Conservation (phyloP, 108 stramenopile genomes). For the Cyclotella cryptica region DNA sequence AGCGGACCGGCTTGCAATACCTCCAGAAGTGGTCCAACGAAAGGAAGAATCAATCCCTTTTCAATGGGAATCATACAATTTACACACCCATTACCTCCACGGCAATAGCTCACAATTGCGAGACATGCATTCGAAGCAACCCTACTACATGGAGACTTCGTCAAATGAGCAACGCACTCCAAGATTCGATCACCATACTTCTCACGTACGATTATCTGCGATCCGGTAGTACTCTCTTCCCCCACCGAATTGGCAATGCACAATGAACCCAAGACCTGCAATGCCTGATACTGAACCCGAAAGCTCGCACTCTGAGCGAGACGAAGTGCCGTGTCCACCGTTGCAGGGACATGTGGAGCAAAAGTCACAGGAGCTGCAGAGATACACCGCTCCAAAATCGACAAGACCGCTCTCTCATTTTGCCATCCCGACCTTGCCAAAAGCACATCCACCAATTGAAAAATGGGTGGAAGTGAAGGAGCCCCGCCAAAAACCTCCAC, state of each 20-base stretch:
- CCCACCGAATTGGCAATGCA: slow-evolving; percentile 51
- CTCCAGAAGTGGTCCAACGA: slow-evolving; percentile 54
- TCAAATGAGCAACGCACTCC: slow-evolving; percentile 36
- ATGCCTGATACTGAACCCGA: slow-evolving; percentile 70
- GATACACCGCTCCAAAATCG: slow-evolving; percentile 65
- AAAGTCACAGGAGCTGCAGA: slow-evolving; percentile 68
- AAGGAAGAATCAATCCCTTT: slow-evolving; percentile 51
- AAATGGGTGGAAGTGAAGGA: slow-evolving; percentile 47
- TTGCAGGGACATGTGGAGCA: slow-evolving; percentile 59
- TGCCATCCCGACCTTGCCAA: slow-evolving; percentile 45
- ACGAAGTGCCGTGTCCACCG: slow-evolving; percentile 56
- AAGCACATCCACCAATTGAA: slow-evolving; percentile 59
- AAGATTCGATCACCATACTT: slow-evolving; percentile 47
- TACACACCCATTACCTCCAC: slow-evolving; percentile 44
- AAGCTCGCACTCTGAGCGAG: slow-evolving; percentile 41
- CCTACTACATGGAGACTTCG: slow-evolving; percentile 59
- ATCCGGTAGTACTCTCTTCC: slow-evolving; percentile 12
- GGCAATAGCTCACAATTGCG: slow-evolving; percentile 71
- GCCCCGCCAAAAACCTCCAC: slow-evolving; percentile 61
- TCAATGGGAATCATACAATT: slow-evolving; percentile 48
- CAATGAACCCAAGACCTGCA: slow-evolving; percentile 69
- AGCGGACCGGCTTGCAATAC: slow-evolving; percentile 70
- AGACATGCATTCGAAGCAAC: slow-evolving; percentile 71
- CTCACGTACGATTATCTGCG: slow-evolving; percentile 33
- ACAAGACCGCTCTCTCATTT: slow-evolving; percentile 58